A percentile compares a stretch with the other conserved stretches of the same genome.
Evolutionary conservation across 2,329 filamentous ascomycete genomes (phyloP).

Genomic region (Fusarium floridanum): DNA sequence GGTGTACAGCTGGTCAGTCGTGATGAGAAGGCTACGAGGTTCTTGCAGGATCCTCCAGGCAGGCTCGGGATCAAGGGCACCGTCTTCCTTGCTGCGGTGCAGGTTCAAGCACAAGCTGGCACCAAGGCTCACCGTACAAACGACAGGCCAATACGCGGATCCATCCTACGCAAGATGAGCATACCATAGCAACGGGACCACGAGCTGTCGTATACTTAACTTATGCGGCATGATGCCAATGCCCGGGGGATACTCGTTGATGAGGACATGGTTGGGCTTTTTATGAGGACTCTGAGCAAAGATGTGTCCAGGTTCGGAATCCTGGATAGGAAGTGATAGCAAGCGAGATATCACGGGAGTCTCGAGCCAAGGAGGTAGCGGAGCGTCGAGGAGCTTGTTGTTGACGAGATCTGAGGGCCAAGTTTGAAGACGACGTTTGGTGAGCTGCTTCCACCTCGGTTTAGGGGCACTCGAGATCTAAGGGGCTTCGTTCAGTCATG

Average conservation of each 20-base stretch:
- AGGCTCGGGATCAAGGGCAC: conserved; percentile 65
- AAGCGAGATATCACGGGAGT: conserved; percentile 76
- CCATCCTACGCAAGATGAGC: conserved; percentile 73
- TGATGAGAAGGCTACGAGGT: conserved; percentile 83
- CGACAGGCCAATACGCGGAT: conserved; percentile 85
- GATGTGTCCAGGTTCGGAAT: conserved; percentile 53
- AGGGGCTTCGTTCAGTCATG: conserved; percentile 30
- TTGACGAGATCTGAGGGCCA: conserved; percentile 87
- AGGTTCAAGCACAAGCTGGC: conserved; percentile 83
- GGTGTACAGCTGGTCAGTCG: conserved; percentile 75
- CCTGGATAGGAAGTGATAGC: conserved; percentile 60
- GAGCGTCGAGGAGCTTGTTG: conserved; percentile 79
- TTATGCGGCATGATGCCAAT: conserved; percentile 99
- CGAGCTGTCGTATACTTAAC: conserved; percentile 52
- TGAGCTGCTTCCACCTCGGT: conserved; percentile 86
- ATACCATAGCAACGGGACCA: conserved; percentile 28
- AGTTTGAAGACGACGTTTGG: conserved; percentile 90
- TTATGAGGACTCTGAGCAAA: conserved; percentile 77
- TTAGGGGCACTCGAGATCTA: conserved; percentile 74
- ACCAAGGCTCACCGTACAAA: conserved; percentile 91
- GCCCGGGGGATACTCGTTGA: conserved; percentile 91
- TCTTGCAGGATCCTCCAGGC: conserved; percentile 80
- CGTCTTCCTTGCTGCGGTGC: conserved; percentile 72
- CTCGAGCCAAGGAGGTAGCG: conserved; percentile 81
- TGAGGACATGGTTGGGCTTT: conserved; percentile 88